Evolutionary conservation across 1,139 yeast genomes (phyloP).

Genomic region (Hyphopichia buzzinii): DNA sequence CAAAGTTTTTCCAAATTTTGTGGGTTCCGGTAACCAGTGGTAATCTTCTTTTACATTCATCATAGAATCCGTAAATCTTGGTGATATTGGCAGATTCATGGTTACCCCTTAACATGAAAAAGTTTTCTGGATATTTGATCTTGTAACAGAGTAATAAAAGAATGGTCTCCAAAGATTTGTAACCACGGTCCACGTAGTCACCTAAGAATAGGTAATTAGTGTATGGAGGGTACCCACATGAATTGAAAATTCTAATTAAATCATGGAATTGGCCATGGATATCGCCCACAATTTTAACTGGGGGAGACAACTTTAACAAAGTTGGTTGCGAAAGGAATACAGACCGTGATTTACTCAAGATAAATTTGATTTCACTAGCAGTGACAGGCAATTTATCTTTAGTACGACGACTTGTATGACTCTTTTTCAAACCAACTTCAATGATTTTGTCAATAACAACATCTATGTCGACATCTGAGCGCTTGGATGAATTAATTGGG

Average conservation of each 20-base stretch:
- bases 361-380: constrained; percentile 57
- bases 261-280: constrained; percentile 84
- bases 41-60: constrained; percentile 78
- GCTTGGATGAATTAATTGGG: constrained; percentile 10
- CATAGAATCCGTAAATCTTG: constrained; percentile 83
- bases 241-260: constrained; percentile 66
- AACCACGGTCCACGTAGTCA: constrained; percentile 85
- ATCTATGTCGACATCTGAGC: constrained; percentile 46
- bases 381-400: constrained; percentile 46
- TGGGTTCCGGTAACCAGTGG: constrained; percentile 45
- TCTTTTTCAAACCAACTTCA: constrained; percentile 37
- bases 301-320: constrained; percentile 71
- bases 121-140: constrained; percentile 79
- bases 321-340: constrained; percentile 77
- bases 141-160: constrained; percentile 69
- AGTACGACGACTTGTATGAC: constrained; percentile 24
- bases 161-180: constrained; percentile 79
- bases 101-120: constrained; percentile 80
- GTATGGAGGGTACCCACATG: constrained; percentile 79
- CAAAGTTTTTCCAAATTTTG: constrained; percentile 71
- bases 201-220: constrained; percentile 79
- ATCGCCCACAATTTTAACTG: constrained; percentile 85
- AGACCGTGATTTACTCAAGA: constrained; percentile 67
- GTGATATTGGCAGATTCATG: constrained; percentile 85
- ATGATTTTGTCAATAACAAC: constrained; percentile 53